Evolutionary conservation across 2,329 filamentous ascomycete genomes (phyloP).

Genomic region (Ceratocystis harringtonii): DNA sequence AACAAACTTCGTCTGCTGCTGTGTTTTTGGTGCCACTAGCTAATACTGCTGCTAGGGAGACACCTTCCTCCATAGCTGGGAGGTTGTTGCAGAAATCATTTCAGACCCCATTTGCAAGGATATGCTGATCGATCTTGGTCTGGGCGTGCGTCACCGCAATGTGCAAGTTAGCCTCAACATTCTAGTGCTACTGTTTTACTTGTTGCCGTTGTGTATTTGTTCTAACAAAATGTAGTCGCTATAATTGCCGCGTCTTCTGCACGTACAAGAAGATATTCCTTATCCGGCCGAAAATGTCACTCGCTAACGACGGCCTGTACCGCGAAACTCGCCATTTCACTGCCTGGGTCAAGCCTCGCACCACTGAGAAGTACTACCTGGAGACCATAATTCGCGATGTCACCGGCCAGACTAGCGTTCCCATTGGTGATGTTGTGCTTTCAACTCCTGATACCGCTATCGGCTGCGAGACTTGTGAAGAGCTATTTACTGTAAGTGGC

Average conservation of each 20-base stretch:
- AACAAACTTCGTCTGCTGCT: neutral
- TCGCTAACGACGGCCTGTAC: conserved; percentile 27
- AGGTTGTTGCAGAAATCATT: conserved; percentile 25
- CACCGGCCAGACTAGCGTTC: conserved; percentile 25
- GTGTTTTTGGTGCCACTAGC: neutral
- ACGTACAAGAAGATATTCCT: conserved; percentile 22
- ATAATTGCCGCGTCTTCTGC: conserved; percentile 27
- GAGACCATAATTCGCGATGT: conserved; percentile 23
- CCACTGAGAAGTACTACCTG: conserved; percentile 27
- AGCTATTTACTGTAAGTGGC: conserved; percentile 22
- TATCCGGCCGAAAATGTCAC: conserved; percentile 21
- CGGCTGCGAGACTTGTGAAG: conserved; percentile 29
- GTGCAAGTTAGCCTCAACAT: conserved; percentile 1
- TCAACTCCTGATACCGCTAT: conserved; percentile 28
- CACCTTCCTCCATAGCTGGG: conserved; percentile 24
- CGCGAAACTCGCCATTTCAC: conserved; percentile 30
- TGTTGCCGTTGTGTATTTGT: neutral
- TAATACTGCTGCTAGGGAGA: conserved; percentile 20
- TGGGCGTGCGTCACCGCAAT: conserved; percentile 20
- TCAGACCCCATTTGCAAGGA: conserved; percentile 23
- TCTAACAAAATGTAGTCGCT: conserved; percentile 21
- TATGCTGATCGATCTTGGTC: conserved; percentile 25
- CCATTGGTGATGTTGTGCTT: conserved; percentile 29
- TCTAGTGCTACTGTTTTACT: neutral
- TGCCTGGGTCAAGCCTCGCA: conserved; percentile 26